Base-by-base conservation (phyloP, 2,329 filamentous ascomycete species). In the Orbilia javanica region DNA sequence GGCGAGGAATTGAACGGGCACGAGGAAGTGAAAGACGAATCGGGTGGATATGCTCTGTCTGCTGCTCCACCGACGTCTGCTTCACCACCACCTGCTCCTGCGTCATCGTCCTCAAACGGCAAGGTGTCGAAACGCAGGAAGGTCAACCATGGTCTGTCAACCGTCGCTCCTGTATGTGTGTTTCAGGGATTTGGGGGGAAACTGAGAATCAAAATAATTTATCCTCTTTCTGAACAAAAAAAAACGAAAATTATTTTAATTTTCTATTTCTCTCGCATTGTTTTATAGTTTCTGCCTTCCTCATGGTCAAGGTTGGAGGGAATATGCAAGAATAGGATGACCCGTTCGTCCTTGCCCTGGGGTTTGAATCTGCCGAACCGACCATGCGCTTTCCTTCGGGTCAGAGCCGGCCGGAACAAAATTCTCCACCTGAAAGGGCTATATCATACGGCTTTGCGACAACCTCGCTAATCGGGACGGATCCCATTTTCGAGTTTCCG, bases 121-220 rank as follows among this genome's bases (percentile, higher is more conserved):
- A 78, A 72, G 63, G 74, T 78, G 42, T 65, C 63, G 86, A 94
- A 94, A 88, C 89, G 92, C 86, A 91, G 92, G 87, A 95, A 95
- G 86, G 92, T 95, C 81, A 94, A 94, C 86, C 92, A 95, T 86
- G 92, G 92, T 94, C 89, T 86, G 90, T 85, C 70, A 76, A 79
- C 50, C 63, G 67, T 75, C 55, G 62, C 70, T 64, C 64, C 64
- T 71, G 77, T 78, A 78, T 78, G 74, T 78, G 73, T 71, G 62
- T 55, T 77, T 76, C 72, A 77, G 73, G 73, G 66, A 77, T 80
- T 79, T 75, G 79, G 79, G 29, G 57, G 72, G 71, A 73, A 70
- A 60, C 6, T 20, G 29, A 79, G 65, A 70, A 72, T 46, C 55
- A 57, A 52, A 66, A 60, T 60, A 60, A 60, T 60, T 39, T 42